Conservation (phyloP, 805 yeast species). For the Candida krabiensis region DNA sequence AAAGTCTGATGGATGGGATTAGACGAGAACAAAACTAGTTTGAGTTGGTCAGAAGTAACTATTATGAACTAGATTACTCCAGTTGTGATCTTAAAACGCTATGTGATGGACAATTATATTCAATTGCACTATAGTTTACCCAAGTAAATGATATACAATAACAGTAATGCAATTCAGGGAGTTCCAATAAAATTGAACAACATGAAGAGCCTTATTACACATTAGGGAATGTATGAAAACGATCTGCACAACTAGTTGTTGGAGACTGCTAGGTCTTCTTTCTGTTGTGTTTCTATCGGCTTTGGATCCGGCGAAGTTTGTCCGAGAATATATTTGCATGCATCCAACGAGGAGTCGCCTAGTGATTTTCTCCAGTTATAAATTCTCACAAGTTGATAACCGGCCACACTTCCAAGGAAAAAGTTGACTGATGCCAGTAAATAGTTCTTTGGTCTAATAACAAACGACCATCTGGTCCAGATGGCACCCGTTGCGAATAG, state of each 20-base stretch:
- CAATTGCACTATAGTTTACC: no score
- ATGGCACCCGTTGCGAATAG: conserved; percentile 87
- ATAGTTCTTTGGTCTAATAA: conserved; percentile 83
- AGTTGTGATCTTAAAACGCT: no score
- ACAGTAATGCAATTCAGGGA: no score
- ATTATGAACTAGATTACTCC: no score
- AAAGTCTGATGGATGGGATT: conserved; percentile 19
- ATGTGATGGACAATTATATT: no score
- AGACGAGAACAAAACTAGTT: neutral
- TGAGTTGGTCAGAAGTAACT: no score
- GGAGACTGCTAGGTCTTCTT: no score
- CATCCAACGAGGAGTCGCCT: conserved; percentile 65
- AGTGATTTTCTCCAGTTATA: conserved; percentile 57
- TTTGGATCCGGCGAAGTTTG: conserved; percentile 34
- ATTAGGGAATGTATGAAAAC: no score
- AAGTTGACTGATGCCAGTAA: conserved; percentile 91
- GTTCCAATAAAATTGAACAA: no score
- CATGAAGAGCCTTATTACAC: no score
- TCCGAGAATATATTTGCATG: conserved; percentile 55
- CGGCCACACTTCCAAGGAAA: conserved; percentile 89
- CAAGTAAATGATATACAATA: no score
- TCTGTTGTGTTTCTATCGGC: neutral
- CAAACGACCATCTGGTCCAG: conserved; percentile 98
- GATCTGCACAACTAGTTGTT: neutral
- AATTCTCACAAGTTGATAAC: conserved; percentile 76